A percentile compares a stretch with the other conserved stretches of the same genome.
Evolutionary conservation across 106 monocot genomes (phyloP).

Genomic region (Phalaenopsis aphrodite): DNA sequence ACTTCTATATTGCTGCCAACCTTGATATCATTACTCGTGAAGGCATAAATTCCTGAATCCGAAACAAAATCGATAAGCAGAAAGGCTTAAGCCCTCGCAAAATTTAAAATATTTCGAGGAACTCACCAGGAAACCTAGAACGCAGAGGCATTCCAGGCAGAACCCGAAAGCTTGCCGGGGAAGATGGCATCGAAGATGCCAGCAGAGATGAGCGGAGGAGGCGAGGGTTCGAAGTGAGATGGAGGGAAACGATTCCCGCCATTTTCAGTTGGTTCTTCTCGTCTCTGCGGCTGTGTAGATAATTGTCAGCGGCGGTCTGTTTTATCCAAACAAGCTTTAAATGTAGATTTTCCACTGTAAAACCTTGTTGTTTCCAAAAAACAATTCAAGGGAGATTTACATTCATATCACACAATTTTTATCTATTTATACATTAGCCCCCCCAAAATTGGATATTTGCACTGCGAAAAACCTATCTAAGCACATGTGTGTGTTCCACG

Average conservation of each 20-base stretch:
- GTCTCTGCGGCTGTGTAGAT: not conserved
- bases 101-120: not conserved
- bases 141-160: constrained; percentile 21
- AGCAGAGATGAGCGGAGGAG: constrained; percentile 4
- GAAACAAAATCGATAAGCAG: not conserved
- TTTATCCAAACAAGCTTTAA: too few relatives aligned
- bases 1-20: constrained; percentile 88
- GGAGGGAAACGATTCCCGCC: constrained; percentile 35
- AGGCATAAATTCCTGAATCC: constrained; percentile 61
- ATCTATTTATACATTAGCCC: too few relatives aligned
- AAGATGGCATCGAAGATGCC: not conserved
- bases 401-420: too few relatives aligned
- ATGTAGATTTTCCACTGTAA: too few relatives aligned
- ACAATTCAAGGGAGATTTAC: too few relatives aligned
- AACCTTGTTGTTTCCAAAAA: too few relatives aligned
- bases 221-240: constrained; percentile 19
- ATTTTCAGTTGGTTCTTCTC: constrained; percentile 11
- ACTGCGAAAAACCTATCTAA: too few relatives aligned
- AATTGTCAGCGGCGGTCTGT: too few relatives aligned
- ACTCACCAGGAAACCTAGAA: constrained; percentile 44
- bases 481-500: too few relatives aligned
- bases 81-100: not conserved
- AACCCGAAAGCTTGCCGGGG: constrained; percentile 12
- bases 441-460: too few relatives aligned
- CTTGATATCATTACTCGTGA: constrained; percentile 93